phyloP scores from a whole-genome alignment of 495 filamentous ascomycete genomes.

The Glutinoglossum americanum region DNA sequence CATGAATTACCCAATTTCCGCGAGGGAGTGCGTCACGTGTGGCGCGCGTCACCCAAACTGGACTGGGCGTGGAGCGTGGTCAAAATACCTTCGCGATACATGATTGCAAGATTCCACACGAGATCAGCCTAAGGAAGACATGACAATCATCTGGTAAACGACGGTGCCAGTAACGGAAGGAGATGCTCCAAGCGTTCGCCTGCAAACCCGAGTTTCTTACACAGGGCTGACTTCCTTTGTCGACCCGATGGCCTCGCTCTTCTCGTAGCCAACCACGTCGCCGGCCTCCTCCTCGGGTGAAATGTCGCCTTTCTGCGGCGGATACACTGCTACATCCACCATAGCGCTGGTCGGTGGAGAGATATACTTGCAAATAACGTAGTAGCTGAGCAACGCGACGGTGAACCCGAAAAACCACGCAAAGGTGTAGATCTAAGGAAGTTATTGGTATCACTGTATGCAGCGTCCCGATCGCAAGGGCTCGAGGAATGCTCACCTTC shows the following conservation, averaged over 20 bases:
- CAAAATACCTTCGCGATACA: neutral
- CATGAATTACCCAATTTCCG: neutral
- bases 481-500: conserved; percentile 6
- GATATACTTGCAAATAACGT: conserved; percentile 20
- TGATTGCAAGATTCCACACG: neutral
- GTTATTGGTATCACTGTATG: neutral
- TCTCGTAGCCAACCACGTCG: neutral
- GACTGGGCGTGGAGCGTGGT: neutral
- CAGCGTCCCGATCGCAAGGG: neutral
- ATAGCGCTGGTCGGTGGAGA: conserved; percentile 15
- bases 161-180: neutral
- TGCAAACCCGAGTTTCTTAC: neutral
- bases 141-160: neutral
- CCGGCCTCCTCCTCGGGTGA: conserved; percentile 6
- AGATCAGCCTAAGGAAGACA: neutral
- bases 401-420: conserved; percentile 30
- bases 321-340: conserved; percentile 20
- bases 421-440: conserved; percentile 22
- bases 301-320: conserved; percentile 17
- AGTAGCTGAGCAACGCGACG: conserved; percentile 16
- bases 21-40: neutral
- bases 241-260: neutral
- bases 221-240: neutral
- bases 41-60: neutral
- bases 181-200: neutral